Conservation (phyloP, 2,329 filamentous ascomycete species). For the Colletotrichum sansevieriae region DNA sequence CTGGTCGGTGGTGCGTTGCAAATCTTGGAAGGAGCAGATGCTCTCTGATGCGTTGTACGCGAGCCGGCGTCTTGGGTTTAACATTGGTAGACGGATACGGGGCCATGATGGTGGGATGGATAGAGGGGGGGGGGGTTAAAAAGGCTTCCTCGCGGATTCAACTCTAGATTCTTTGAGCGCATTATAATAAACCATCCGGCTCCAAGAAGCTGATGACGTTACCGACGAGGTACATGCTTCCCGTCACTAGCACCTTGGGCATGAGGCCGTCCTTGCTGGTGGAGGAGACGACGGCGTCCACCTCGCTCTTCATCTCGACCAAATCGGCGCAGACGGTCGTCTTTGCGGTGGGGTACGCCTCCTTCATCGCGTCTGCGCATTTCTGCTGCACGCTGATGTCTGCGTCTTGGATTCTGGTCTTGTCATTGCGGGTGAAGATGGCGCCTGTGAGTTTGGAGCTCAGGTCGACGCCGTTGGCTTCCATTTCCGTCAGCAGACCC, state of each 20-base stretch:
- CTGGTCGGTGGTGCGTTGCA: slow-evolving; percentile 81
- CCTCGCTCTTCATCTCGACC: slow-evolving; percentile 60
- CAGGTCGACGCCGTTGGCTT: slow-evolving; percentile 1
- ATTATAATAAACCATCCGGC: slow-evolving; percentile 26
- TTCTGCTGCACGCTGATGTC: slow-evolving; percentile 63
- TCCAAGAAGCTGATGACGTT: slow-evolving; percentile 65
- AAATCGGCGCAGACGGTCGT: slow-evolving; percentile 51
- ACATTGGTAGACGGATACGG: slow-evolving; percentile 7
- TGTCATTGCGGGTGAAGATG: slow-evolving; percentile 66
- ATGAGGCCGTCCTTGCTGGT: slow-evolving; percentile 40
- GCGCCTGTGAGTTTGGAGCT: slow-evolving; percentile 73
- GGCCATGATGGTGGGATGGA: slow-evolving; percentile 41
- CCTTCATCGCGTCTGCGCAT: slow-evolving; percentile 64
- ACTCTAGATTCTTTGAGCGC: slow-evolving; percentile 1
- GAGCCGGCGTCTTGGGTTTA: slow-evolving; percentile 1
- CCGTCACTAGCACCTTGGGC: slow-evolving; percentile 66
- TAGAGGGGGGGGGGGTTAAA: slow-evolving; percentile 47
- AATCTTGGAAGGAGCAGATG: slow-evolving; percentile 35
- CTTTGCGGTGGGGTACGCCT: slow-evolving; percentile 59
- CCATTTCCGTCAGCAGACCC: slow-evolving; percentile 55
- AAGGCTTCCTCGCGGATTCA: slow-evolving; percentile 31
- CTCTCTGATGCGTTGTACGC: slow-evolving; percentile 3
- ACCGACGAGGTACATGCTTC: slow-evolving; percentile 74
- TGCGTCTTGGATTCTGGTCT: slow-evolving; percentile 54
- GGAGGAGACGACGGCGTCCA: slow-evolving; percentile 63